Conservation (phyloP, 495 filamentous ascomycete species). For the Aspergillus haitiensis region DNA sequence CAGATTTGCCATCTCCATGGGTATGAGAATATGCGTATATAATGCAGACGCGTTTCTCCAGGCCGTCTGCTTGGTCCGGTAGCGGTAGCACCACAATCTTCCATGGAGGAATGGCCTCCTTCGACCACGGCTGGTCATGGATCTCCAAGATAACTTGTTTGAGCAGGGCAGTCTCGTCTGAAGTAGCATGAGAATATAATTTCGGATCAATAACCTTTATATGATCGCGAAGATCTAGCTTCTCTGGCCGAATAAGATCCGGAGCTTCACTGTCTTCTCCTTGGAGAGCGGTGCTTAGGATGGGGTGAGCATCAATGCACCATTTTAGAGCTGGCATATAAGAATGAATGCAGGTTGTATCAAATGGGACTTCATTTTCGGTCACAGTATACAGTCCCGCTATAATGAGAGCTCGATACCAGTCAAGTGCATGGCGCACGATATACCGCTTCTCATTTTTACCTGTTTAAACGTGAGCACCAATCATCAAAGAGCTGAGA, state of each 20-base stretch:
- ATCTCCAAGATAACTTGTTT: conserved; percentile 9
- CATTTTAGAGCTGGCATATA: conserved; percentile 22
- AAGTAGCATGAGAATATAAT: not conserved
- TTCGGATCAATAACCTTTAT: conserved; percentile 12
- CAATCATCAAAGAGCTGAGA: conserved; percentile 14
- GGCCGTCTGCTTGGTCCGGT: not conserved
- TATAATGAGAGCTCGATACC: conserved; percentile 20
- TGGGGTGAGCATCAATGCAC: conserved; percentile 20
- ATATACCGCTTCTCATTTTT: conserved; percentile 24
- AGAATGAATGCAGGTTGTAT: conserved; percentile 4
- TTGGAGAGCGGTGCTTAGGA: conserved; percentile 18
- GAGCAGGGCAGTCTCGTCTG: conserved; percentile 9
- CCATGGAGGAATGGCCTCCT: conserved; percentile 21
- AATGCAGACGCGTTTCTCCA: conserved; percentile 15
- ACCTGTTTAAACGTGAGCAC: conserved; percentile 3
- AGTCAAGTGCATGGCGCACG: conserved; percentile 22
- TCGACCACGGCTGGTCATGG: conserved; percentile 18
- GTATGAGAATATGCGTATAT: conserved; percentile 23
- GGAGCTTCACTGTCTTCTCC: conserved; percentile 17
- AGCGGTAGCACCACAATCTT: conserved; percentile 21
- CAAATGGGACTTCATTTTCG: not conserved
- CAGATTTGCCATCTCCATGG: conserved; percentile 24
- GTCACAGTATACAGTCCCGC: conserved; percentile 17
- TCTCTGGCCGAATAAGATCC: conserved; percentile 7
- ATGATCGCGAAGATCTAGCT: conserved; percentile 18